Percentiles rank a stretch among this genome's conserved stretches.
Conservation (phyloP, 2,329 filamentous ascomycete species). For the Alternaria sp. region DNA sequence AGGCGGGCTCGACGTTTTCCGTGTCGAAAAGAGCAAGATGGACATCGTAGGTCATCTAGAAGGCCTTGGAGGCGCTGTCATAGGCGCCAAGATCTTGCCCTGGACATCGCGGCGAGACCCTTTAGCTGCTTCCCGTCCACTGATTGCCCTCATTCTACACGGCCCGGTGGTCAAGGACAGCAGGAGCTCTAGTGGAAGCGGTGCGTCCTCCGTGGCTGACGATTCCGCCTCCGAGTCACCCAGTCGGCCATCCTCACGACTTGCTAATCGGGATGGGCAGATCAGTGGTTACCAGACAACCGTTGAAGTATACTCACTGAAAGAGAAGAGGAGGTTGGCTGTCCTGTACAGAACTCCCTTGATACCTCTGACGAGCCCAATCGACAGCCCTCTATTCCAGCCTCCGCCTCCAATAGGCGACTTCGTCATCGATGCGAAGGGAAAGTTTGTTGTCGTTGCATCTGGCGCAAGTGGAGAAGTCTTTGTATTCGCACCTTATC, state of each 20-base stretch:
- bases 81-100: slow-evolving; percentile 82
- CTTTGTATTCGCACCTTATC: slow-evolving; percentile 69
- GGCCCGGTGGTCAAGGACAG: slow-evolving; percentile 70
- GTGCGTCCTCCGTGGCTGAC: slow-evolving; percentile 48
- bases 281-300: slow-evolving; percentile 80
- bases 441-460: slow-evolving; percentile 74
- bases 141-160: slow-evolving; percentile 82
- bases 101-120: slow-evolving; percentile 67
- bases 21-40: slow-evolving; percentile 74
- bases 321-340: slow-evolving; percentile 73
- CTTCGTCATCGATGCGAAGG: slow-evolving; percentile 76
- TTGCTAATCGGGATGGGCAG: slow-evolving; percentile 38
- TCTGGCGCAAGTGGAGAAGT: slow-evolving; percentile 88
- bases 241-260: slow-evolving; percentile 46
- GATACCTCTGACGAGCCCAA: slow-evolving; percentile 65
- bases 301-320: slow-evolving; percentile 87
- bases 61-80: slow-evolving; percentile 79
- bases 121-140: slow-evolving; percentile 67
- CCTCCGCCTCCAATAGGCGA: slow-evolving; percentile 76
- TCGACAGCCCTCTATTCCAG: slow-evolving; percentile 69
- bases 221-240: slow-evolving; percentile 50
- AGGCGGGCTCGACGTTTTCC: slow-evolving; percentile 78
- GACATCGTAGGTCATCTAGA: slow-evolving; percentile 75
- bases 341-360: slow-evolving; percentile 76
- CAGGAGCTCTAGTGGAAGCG: slow-evolving; percentile 47